Base-by-base conservation (phyloP, 2,329 filamentous ascomycete species). In the Trichoderma citrinoviride region DNA sequence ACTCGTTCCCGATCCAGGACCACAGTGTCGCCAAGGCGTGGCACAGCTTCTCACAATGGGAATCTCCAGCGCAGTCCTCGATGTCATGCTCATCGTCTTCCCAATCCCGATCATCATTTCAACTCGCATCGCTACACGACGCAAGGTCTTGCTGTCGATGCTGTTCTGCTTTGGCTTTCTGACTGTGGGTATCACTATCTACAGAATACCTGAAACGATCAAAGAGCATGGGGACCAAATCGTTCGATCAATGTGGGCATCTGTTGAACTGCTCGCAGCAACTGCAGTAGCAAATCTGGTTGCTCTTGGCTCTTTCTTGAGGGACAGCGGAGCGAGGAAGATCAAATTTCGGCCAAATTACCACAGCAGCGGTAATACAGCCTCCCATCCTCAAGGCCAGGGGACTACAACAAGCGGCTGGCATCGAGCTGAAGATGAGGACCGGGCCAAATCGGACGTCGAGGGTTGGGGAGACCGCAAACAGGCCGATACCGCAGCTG, bases 251-350 rank as follows among this genome's bases (percentile, higher is more conserved):
- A 58, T 58, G 55, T 58, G 55, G 55, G 55, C 55, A 49, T 58
- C 55, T 43, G 37, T 58, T n/a, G 55, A 58, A 1, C 21, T 58
- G 43, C 55, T 58, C 37, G 55, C 55, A 10, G 55, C 55, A 58
- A 58, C 55, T 25, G 43, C 55, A 49, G 55, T 58, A 17, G 55
- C 55, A 33, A 58, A 58, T 40, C 12, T 58, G 29, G 55, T 58
- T 37, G 55, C 55, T 49, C 15, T 58, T 19, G 55, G 55, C 4
- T 58, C 55, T n/a, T 58, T 58, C 5, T 27, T 58, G 8, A 37
- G 55, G 40, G 55, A 58, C 12, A 58, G 55, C 43, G 55, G 55
- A 58, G 55, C 44, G 15, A 49, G 55, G n/a, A 58, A 58, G 55
- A 58, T 23, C 55, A 58, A 58, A n/a, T 58, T 58, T 49, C 55